phyloP scores from a whole-genome alignment of 306 rosid genomes.

The Trichosanthes truncata region DNA sequence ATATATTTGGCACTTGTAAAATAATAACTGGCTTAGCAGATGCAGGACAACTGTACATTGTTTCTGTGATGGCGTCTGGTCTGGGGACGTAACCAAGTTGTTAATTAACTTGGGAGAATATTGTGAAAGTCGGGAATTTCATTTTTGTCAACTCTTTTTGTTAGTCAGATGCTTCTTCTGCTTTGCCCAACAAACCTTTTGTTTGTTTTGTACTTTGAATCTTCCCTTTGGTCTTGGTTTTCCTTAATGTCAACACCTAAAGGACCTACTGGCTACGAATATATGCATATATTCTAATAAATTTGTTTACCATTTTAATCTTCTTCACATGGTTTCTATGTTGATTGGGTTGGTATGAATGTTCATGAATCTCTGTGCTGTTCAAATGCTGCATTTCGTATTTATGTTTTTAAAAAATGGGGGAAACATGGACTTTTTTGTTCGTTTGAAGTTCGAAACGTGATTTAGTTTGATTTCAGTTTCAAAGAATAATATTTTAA shows the following conservation, averaged over 20 bases:
- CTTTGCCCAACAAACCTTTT: not conserved
- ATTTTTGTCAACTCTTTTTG: constrained; percentile 1
- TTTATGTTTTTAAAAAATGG: not conserved
- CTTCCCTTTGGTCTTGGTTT: not conserved
- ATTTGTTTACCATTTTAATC: not conserved
- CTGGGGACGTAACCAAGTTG: not conserved
- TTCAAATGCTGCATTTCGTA: not conserved
- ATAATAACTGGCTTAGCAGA: not conserved
- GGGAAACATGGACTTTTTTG: not conserved
- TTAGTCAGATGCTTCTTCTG: not conserved
- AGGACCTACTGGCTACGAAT: not conserved
- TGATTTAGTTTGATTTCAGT: not conserved
- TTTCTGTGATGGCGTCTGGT: not conserved
- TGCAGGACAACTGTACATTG: not conserved
- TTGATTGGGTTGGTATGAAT: not conserved
- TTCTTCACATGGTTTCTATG: not conserved
- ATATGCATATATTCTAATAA: not conserved
- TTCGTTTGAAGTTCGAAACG: not conserved
- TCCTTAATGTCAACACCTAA: not conserved
- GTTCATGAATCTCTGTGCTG: not conserved
- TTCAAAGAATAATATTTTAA: not conserved
- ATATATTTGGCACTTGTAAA: not conserved
- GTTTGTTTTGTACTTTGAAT: not conserved
- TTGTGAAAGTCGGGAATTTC: not conserved
- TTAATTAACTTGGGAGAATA: not conserved